phyloP scores from a whole-genome alignment of 73 alveolate genomes.

The Loxodes magnus region DNA sequence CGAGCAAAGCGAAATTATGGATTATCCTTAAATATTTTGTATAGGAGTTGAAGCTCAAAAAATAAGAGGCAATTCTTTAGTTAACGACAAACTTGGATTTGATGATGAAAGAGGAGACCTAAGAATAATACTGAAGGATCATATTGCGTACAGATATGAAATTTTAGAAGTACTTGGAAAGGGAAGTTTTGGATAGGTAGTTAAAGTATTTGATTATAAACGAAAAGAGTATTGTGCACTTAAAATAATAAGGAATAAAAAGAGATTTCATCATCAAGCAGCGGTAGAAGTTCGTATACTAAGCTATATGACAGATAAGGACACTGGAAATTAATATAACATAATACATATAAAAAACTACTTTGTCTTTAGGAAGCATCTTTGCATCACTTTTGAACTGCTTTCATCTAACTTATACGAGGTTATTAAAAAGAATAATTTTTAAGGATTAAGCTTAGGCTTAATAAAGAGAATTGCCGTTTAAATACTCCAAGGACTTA shows the following conservation, averaged over 20 bases:
- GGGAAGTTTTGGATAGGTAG: conserved; percentile 93
- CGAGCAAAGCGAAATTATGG: background rate
- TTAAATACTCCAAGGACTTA: conserved; percentile 39
- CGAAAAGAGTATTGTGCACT: conserved; percentile 64
- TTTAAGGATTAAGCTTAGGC: conserved; percentile 48
- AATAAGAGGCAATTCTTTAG: background rate
- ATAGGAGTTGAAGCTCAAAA: background rate
- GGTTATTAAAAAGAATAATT: conserved; percentile 46
- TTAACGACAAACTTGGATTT: conserved; percentile 4
- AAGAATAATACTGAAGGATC: conserved; percentile 56
- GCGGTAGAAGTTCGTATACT: conserved; percentile 72
- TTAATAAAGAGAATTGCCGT: conserved; percentile 45
- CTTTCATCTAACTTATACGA: conserved; percentile 56
- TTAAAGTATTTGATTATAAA: conserved; percentile 82
- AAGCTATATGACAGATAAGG: conserved; percentile 33
- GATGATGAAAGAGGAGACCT: conserved; percentile 86
- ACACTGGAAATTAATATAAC: conserved; percentile 25
- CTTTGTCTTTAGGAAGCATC: conserved; percentile 43
- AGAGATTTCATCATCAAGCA: conserved; percentile 88
- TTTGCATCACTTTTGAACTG: conserved; percentile 60
- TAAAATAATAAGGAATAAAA: conserved; percentile 78
- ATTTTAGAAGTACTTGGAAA: conserved; percentile 66
- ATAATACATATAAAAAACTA: conserved; percentile 33
- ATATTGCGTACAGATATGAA: conserved; percentile 86
- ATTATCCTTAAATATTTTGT: background rate